Conservation (phyloP, 805 yeast species). For the Peterozyma toletana region DNA sequence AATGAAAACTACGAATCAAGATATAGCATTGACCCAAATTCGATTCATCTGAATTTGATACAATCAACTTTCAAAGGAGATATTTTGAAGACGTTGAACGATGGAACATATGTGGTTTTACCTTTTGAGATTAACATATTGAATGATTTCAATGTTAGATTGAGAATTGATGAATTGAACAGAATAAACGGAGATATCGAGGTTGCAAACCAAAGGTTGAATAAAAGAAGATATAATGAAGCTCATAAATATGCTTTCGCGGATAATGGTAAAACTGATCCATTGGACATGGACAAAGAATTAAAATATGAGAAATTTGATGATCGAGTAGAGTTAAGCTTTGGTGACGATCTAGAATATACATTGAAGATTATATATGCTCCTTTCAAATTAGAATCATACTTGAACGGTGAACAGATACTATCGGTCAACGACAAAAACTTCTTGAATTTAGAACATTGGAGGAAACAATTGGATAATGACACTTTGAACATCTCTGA, state of each 20-base stretch:
- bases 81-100: conserved; percentile 37
- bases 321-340: conserved; percentile 17
- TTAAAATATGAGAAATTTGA: conserved; percentile 13
- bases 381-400: conserved; percentile 46
- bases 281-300: conserved; percentile 11
- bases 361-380: conserved; percentile 32
- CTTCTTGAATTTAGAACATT: conserved; percentile 79
- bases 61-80: conserved; percentile 33
- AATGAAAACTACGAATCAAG: conserved; percentile 22
- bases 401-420: conserved; percentile 35
- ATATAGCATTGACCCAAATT: conserved; percentile 31
- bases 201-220: conserved; percentile 19
- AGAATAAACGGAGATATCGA: conserved; percentile 19
- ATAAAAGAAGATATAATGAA: conserved; percentile 49
- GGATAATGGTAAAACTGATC: conserved; percentile 15
- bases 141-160: conserved; percentile 49
- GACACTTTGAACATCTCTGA: conserved; percentile 35
- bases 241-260: conserved; percentile 54
- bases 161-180: conserved; percentile 59
- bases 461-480: conserved; percentile 37
- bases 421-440: conserved; percentile 61
- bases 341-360: conserved; percentile 33
- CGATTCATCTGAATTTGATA: conserved; percentile 20
- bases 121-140: conserved; percentile 55
- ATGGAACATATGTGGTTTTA: conserved; percentile 33